Percentiles rank a stretch among this genome's conserved stretches.
Evolutionary conservation across 352 stramenopile genomes (phyloP).

Genomic region (Phytopythium mirpurense): DNA sequence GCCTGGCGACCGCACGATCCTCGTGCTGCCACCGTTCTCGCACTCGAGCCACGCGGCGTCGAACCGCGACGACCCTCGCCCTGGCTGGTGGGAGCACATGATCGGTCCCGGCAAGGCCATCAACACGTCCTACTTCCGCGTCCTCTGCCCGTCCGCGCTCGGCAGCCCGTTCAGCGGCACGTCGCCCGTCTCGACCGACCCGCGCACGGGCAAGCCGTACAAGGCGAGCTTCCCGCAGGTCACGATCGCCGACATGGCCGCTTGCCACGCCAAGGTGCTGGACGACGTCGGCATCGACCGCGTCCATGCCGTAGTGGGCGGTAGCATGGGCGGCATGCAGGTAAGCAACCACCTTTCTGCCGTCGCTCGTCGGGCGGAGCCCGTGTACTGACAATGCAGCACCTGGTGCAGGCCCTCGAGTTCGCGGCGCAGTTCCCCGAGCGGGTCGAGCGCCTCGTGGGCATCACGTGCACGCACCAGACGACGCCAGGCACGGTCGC

Average conservation of each 20-base stretch:
- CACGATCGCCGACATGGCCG: slow-evolving; percentile 80
- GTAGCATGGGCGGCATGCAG: slow-evolving; percentile 87
- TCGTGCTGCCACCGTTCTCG: slow-evolving; percentile 85
- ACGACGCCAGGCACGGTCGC: slow-evolving; percentile 85
- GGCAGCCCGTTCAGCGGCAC: slow-evolving; percentile 84
- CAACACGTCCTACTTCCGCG: slow-evolving; percentile 86
- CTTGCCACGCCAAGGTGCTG: slow-evolving; percentile 70
- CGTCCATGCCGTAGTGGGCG: slow-evolving; percentile 80
- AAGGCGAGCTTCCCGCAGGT: slow-evolving; percentile 75
- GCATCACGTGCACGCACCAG: slow-evolving; percentile 82
- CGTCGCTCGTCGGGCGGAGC: too few species aligned
- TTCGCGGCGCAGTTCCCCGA: slow-evolving; percentile 81
- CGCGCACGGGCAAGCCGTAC: slow-evolving; percentile 58
- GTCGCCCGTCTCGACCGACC: slow-evolving; percentile 58
- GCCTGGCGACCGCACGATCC: slow-evolving; percentile 62
- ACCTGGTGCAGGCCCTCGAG: too few species aligned
- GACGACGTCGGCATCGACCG: slow-evolving; percentile 69
- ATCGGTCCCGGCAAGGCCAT: slow-evolving; percentile 81
- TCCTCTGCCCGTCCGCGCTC: slow-evolving; percentile 82
- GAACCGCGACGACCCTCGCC: slow-evolving; percentile 70
- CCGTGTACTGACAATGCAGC: too few species aligned
- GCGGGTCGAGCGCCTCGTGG: slow-evolving; percentile 61
- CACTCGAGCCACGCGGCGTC: slow-evolving; percentile 81
- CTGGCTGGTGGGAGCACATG: slow-evolving; percentile 88
- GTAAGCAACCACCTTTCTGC: too few species aligned